Conservation (phyloP, 2,329 filamentous ascomycete genomes). For the Alternaria sp. region DNA sequence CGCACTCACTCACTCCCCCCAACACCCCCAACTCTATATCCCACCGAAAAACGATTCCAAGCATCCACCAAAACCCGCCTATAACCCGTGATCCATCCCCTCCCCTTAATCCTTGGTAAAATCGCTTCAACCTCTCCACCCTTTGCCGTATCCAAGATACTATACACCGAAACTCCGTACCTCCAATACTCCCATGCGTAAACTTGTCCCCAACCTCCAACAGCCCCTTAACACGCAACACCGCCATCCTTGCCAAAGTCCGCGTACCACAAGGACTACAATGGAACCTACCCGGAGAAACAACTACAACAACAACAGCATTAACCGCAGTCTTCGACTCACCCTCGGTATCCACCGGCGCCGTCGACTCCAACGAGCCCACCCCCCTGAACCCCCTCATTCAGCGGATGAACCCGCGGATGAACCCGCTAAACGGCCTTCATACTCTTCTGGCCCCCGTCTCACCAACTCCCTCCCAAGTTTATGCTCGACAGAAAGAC, state of each 20-base stretch:
- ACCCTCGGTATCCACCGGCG: conserved; percentile 33
- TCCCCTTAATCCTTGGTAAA: conserved; percentile 54
- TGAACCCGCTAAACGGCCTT: conserved; percentile 48
- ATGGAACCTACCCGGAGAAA: conserved; percentile 58
- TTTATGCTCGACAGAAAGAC: conserved; percentile 47
- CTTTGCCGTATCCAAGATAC: conserved; percentile 51
- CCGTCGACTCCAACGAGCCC: conserved; percentile 53
- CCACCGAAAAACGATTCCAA: conserved; percentile 55
- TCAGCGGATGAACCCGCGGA: conserved; percentile 56
- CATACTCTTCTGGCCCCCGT: conserved; percentile 57
- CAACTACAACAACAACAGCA: conserved; percentile 57
- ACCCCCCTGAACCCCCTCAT: conserved; percentile 56
- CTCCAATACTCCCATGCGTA: conserved; percentile 55
- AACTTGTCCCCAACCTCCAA: conserved; percentile 52
- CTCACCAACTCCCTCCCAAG: conserved; percentile 51
- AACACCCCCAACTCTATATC: conserved; percentile 52
- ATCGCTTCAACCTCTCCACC: conserved; percentile 55
- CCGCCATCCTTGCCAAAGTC: conserved; percentile 56
- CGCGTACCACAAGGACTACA: conserved; percentile 59
- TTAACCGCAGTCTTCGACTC: conserved; percentile 48
- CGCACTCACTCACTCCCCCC: conserved; percentile 21
- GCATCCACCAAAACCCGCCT: conserved; percentile 57
- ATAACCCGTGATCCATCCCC: conserved; percentile 58
- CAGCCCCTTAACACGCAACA: conserved; percentile 55
- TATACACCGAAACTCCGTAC: conserved; percentile 54